phyloP scores from a whole-genome alignment of 2,329 filamentous ascomycete genomes.

The Fusarium albidum region DNA sequence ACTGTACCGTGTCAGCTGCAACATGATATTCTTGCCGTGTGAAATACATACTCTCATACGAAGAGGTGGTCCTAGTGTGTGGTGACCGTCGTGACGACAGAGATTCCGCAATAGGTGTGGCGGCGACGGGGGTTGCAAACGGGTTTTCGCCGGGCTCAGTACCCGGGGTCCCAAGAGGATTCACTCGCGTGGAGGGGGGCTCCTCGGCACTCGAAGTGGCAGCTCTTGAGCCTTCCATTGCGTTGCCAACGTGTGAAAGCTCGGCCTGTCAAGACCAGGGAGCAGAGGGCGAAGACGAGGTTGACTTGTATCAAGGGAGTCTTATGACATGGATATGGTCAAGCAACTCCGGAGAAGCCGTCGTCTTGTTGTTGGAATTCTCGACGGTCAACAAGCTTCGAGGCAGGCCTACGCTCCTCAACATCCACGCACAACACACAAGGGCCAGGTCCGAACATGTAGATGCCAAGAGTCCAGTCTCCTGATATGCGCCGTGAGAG shows the following conservation, averaged over 20 bases:
- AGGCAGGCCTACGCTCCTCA: not conserved
- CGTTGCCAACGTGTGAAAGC: slow-evolving; percentile 16
- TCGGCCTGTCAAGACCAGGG: slow-evolving; percentile 20
- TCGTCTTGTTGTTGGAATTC: slow-evolving; percentile 4
- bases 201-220: slow-evolving; percentile 23
- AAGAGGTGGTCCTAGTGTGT: slow-evolving; percentile 14
- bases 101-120: slow-evolving; percentile 31
- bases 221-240: slow-evolving; percentile 31
- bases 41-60: slow-evolving; percentile 24
- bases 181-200: slow-evolving; percentile 8
- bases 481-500: slow-evolving; percentile 10
- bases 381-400: not conserved
- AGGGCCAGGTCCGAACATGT: slow-evolving; percentile 1
- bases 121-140: slow-evolving; percentile 30
- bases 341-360: slow-evolving; percentile 3
- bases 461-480: not conserved
- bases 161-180: slow-evolving; percentile 23
- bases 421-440: slow-evolving; percentile 5
- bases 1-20: slow-evolving; percentile 2
- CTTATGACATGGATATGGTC: too few species aligned
- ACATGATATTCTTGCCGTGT: accelerated
- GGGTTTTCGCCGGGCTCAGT: slow-evolving; percentile 31
- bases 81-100: slow-evolving; percentile 23
- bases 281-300: slow-evolving; percentile 5
- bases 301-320: slow-evolving; percentile 11